These are phyloP conservation scores for Phytophthora nicotianae DNA, from an alignment of 352 stramenopile genomes.

Conservation along the genomic window DNA sequence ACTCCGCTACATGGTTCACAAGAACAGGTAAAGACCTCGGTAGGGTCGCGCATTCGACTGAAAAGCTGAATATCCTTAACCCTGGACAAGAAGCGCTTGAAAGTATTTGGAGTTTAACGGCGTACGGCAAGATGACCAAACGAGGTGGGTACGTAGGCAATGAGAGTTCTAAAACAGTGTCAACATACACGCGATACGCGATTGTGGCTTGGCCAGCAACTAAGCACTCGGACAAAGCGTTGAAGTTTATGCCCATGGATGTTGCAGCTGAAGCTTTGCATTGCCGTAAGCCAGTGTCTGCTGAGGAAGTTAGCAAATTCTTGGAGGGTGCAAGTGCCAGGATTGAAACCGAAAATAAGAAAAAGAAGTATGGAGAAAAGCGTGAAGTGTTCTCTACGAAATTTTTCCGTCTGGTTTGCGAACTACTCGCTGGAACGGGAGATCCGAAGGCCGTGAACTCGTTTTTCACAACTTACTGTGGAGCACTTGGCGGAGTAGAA, in stretches of 20 bases:
- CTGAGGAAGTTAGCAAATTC: background rate
- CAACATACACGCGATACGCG: constrained; percentile 7
- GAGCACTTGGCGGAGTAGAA: background rate
- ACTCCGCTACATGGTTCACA: background rate
- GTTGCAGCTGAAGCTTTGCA: background rate
- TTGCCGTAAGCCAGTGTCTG: background rate
- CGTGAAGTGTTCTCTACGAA: background rate
- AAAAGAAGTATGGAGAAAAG: background rate
- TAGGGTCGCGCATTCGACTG: background rate
- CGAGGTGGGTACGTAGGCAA: constrained; percentile 2
- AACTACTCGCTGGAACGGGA: background rate
- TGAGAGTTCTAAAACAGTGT: background rate
- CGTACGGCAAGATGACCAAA: background rate
- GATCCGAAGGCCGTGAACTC: background rate
- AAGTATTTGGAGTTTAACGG: background rate
- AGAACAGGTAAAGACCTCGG: background rate
- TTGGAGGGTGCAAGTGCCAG: background rate
- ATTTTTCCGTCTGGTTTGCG: constrained; percentile 1
- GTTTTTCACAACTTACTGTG: constrained; percentile 21
- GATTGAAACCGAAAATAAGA: background rate
- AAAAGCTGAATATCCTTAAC: background rate
- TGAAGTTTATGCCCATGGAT: background rate
- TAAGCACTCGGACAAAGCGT: constrained; percentile 1
- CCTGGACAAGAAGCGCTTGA: background rate
- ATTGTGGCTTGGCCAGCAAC: background rate